Base-by-base conservation (phyloP, 2,329 filamentous ascomycete species). In the Cladobotryum mycophilum region DNA sequence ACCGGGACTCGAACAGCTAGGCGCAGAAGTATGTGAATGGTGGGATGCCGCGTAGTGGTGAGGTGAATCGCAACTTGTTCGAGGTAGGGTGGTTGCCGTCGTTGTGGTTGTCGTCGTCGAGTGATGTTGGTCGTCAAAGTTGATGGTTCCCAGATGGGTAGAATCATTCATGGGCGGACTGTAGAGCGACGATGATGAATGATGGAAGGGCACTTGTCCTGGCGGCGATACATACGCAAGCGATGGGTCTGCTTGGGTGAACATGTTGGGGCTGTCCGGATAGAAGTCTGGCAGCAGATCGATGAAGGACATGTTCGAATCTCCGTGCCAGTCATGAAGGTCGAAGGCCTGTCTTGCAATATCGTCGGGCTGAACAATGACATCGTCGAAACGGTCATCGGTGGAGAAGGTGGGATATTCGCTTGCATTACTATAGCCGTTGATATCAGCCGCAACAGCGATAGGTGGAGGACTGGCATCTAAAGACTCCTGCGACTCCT, bases 241-340 rank as follows among this genome's bases (percentile, higher is more conserved):
- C 0, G 34, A 14, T 7, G 13, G 41, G 8, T 54, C 54, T 22
- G 51, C 38, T 1, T 55, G 51, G 22, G 48, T 47, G 33, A 58
- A 50, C 17, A 60, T 41, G 18, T 56, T 22, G 55, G 12, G 58
- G 52, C 9, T 51, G 25, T 9, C 35, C 22, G 30, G 34, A 11
- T n/a, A 20, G 14, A 52, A 47, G 34, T 55, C 52, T 15, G 52
- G 47, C 5, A 71, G 54, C 18, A 75, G 55, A 54, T 72, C 69
- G 44, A 72, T 60, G 46, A 70, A 69, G 40, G 65, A 64, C 22
- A 69, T 48, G 53, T 64, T 62, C 14, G 58, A 51, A 18, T 58
- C 49, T 52, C 57, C 57, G 5, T 56, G 35, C 14, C 61, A 55
- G n/a, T 63, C 61, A 13, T 73, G 58, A 52, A 73, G 69, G 22